phyloP scores from a whole-genome alignment of 495 filamentous ascomycete genomes.

The Podospora anserina region DNA sequence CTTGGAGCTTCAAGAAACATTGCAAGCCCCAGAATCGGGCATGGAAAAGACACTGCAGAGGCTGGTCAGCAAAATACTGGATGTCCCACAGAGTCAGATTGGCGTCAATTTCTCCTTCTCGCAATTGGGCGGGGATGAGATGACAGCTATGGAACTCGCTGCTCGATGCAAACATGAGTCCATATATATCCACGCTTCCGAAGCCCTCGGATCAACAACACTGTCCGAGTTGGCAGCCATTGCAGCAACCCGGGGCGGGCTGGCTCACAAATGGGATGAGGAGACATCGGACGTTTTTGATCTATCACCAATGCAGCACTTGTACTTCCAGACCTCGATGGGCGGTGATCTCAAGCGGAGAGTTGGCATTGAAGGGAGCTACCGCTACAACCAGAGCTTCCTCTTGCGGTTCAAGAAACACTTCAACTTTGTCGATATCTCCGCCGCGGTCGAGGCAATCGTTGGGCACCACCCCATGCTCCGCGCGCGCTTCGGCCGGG shows the following conservation, averaged over 20 bases:
- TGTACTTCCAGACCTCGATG: conserved; percentile 60
- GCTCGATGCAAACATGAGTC: conserved; percentile 40
- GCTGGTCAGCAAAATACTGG: conserved; percentile 39
- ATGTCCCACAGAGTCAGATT: conserved; percentile 35
- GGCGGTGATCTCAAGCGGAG: conserved; percentile 34
- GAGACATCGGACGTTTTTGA: conserved; percentile 52
- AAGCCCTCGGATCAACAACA: conserved; percentile 30
- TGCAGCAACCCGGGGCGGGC: conserved; percentile 31
- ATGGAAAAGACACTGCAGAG: conserved; percentile 42
- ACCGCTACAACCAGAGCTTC: conserved; percentile 74
- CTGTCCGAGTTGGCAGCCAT: conserved; percentile 38
- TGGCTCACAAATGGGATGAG: conserved; percentile 36
- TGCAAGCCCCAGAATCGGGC: conserved; percentile 33
- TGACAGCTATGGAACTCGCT: conserved; percentile 39
- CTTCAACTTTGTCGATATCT: conserved; percentile 47
- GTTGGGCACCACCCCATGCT: conserved; percentile 69
- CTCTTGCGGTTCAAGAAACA: conserved; percentile 54
- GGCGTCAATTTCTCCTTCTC: conserved; percentile 45
- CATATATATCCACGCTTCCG: conserved; percentile 34
- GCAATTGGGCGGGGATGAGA: conserved; percentile 46
- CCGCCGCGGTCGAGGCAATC: conserved; percentile 54
- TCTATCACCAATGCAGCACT: conserved; percentile 67
- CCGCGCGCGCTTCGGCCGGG: conserved; percentile 57
- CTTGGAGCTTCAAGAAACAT: conserved; percentile 36
- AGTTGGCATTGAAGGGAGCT: conserved; percentile 49